Evolutionary conservation across 1,284 basidiomycete genomes (phyloP).

Genomic region (Puccinia polysora): DNA sequence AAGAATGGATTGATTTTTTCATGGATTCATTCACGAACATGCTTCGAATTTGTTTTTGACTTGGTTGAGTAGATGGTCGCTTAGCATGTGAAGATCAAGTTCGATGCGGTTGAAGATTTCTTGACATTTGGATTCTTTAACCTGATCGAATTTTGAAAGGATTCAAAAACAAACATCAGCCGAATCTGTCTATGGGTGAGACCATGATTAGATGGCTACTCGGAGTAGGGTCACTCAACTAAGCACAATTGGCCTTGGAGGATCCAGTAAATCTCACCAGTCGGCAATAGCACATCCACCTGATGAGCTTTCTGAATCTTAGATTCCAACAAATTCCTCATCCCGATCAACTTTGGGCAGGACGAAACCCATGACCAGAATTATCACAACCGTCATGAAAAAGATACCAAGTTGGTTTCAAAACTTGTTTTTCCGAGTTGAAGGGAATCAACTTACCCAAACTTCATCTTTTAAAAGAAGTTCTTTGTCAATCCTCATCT

Average conservation of each 20-base stretch:
- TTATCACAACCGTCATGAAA: neutral
- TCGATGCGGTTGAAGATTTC: conserved; percentile 9
- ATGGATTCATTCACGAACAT: too few relatives aligned
- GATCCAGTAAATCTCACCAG: conserved; percentile 11
- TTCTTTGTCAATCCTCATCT: neutral
- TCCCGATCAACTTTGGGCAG: conserved; percentile 16
- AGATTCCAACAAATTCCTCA: conserved; percentile 12
- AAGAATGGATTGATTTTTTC: too few relatives aligned
- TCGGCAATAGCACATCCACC: conserved; percentile 5
- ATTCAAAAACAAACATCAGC: neutral
- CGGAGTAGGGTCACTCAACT: neutral
- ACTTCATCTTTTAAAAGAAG: conserved; percentile 3
- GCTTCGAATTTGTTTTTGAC: neutral
- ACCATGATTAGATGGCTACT: neutral
- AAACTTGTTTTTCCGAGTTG: neutral
- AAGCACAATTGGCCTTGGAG: conserved; percentile 1
- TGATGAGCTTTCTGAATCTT: conserved; percentile 13
- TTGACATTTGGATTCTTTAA: neutral
- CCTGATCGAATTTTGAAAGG: neutral
- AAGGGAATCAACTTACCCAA: conserved; percentile 8
- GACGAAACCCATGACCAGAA: neutral
- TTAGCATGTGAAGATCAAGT: conserved; percentile 1
- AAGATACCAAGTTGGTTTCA: neutral
- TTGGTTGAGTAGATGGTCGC: conserved; percentile 3
- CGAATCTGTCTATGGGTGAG: neutral